phyloP scores from a whole-genome alignment of 345 rosid species.

The Adansonia digitata region DNA sequence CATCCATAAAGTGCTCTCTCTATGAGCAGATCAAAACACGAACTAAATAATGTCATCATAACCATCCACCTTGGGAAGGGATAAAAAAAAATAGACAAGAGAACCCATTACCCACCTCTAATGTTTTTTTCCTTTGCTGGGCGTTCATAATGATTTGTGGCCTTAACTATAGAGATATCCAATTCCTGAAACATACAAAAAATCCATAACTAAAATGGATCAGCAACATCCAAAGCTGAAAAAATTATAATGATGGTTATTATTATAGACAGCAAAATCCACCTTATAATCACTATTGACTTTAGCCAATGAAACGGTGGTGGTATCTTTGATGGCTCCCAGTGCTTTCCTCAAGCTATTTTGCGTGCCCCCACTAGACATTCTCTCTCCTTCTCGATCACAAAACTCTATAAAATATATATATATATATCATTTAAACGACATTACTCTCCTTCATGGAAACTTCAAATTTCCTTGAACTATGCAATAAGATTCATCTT shows the following conservation, averaged over 20 bases:
- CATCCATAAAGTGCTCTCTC: not conserved
- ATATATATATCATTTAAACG: slow-evolving; percentile 4
- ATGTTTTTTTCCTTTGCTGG: slow-evolving; percentile 89
- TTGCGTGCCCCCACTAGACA: slow-evolving; percentile 83
- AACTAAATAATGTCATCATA: not conserved
- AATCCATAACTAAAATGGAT: not conserved
- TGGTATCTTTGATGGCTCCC: slow-evolving; percentile 92
- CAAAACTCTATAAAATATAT: slow-evolving; percentile 23
- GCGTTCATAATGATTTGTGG: slow-evolving; percentile 92
- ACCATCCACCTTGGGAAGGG: not conserved
- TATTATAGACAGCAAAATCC: not conserved
- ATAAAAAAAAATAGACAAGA: not conserved
- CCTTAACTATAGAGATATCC: slow-evolving; percentile 90
- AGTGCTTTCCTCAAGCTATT: slow-evolving; percentile 90
- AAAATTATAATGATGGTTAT: not conserved
- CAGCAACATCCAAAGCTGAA: not conserved
- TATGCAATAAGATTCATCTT: not conserved
- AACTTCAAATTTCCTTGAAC: not conserved
- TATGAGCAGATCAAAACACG: not conserved
- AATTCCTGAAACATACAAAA: slow-evolving; percentile 46
- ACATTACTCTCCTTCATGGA: slow-evolving; percentile 3
- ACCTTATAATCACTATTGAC: slow-evolving; percentile 98
- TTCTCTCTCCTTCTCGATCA: slow-evolving; percentile 42
- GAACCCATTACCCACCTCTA: slow-evolving; percentile 48
- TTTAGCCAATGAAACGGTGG: slow-evolving; percentile 97